A percentile compares a stretch with the other conserved stretches of the same genome.
phyloP scores from a whole-genome alignment of 1,284 basidiomycete genomes.

The Austroboletus novae-zelandiae region DNA sequence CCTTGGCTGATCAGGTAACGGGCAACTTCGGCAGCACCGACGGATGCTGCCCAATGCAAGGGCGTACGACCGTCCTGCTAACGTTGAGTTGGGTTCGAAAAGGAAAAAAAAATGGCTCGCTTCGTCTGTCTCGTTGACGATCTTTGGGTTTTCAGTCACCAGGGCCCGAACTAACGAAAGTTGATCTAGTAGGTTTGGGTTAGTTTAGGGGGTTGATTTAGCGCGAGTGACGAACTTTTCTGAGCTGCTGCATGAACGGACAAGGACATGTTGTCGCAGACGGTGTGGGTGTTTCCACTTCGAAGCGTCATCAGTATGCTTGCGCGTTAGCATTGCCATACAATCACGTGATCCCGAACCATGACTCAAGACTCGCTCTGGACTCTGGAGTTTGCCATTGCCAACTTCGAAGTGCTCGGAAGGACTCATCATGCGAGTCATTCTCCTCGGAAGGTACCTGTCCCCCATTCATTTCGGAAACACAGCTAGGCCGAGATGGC shows the following conservation, averaged over 20 bases:
- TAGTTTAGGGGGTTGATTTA: not conserved
- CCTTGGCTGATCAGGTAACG: conserved; percentile 73
- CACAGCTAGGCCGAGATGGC: too few species aligned
- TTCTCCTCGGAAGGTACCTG: too few species aligned
- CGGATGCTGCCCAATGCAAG: conserved; percentile 86
- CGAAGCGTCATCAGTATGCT: too few species aligned
- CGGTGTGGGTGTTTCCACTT: not conserved
- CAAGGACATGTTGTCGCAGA: conserved; percentile 14
- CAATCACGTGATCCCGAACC: too few species aligned
- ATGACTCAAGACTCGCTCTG: too few species aligned
- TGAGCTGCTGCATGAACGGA: conserved; percentile 63
- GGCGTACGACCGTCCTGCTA: conserved; percentile 83
- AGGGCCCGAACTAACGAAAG: conserved; percentile 71
- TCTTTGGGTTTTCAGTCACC: conserved; percentile 62
- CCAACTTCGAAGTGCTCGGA: too few species aligned
- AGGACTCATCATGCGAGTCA: too few species aligned
- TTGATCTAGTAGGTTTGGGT: conserved; percentile 60
- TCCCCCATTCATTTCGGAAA: too few species aligned
- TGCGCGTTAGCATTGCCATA: not conserved
- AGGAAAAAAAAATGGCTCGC: conserved; percentile 40
- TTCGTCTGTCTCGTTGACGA: conserved; percentile 67
- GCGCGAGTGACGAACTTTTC: conserved; percentile 45
- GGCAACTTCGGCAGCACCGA: conserved; percentile 66
- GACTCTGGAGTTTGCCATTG: too few species aligned
- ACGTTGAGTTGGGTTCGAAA: not conserved